Percentiles rank a stretch among this genome's conserved stretches.
Evolutionary conservation across 2,329 filamentous ascomycete species (phyloP).

Genomic region (Botryotinia narcissicola): DNA sequence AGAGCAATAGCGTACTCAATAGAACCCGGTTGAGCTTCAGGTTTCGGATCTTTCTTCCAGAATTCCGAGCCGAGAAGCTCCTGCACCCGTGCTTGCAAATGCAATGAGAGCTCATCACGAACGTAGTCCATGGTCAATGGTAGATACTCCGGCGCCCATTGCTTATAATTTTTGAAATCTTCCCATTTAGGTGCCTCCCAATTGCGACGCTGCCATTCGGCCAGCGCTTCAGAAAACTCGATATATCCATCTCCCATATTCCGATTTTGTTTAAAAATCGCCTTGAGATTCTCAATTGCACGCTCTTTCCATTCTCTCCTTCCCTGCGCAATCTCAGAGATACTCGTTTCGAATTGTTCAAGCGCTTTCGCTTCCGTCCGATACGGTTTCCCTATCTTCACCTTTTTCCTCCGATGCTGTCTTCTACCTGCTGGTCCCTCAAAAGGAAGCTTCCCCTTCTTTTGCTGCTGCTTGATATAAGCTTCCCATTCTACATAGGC

Average conservation of each 20-base stretch:
- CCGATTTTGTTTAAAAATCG: not conserved
- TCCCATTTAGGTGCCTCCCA: not conserved
- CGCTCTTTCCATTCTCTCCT: not conserved
- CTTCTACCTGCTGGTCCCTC: not conserved
- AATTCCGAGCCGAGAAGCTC: not conserved
- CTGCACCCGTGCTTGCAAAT: not conserved
- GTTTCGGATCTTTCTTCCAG: not conserved
- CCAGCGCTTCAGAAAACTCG: not conserved
- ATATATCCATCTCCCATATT: slow-evolving; percentile 10
- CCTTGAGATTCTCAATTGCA: not conserved
- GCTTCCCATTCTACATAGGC: slow-evolving; percentile 21
- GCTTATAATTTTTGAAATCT: not conserved
- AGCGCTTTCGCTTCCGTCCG: not conserved
- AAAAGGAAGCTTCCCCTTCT: slow-evolving; percentile 7
- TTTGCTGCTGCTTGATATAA: slow-evolving; percentile 17
- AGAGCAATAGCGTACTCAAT: slow-evolving; percentile 6
- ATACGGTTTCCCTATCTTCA: slow-evolving; percentile 4
- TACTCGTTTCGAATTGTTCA: not conserved
- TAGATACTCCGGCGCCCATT: slow-evolving; percentile 1
- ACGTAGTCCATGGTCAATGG: not conserved
- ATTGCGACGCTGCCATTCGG: slow-evolving; percentile 3
- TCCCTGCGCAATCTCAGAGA: not conserved
- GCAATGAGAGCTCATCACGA: not conserved
- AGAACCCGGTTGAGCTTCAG: not conserved
- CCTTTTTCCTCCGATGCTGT: not conserved